Base-by-base conservation (phyloP, 768 basidiomycete species). In the Leucocoprinus sp. region DNA sequence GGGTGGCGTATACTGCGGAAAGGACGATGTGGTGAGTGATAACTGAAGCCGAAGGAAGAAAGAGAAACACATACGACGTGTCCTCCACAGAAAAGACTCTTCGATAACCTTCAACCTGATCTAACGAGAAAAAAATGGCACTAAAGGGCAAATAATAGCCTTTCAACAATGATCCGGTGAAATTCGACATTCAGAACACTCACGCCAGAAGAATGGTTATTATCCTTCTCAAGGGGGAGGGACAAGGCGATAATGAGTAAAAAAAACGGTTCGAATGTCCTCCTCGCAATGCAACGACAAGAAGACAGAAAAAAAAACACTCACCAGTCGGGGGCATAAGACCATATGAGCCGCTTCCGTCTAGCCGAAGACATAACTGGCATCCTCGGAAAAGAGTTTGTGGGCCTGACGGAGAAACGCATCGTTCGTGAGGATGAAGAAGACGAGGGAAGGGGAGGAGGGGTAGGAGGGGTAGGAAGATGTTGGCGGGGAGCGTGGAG, bases 271-370 rank as follows among this genome's bases (percentile, higher is more conserved):
- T n/a, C n/a, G n/a, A n/a, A n/a, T n/a, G n/a, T n/a, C n/a, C n/a
- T n/a, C 31, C n/a, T 21, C 22, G 19, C 29, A 27, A 50, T n/a
- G n/a, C n/a, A n/a, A n/a, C n/a, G n/a, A n/a, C n/a, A n/a, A n/a
- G n/a, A n/a, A n/a, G n/a, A n/a, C n/a, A n/a, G n/a, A n/a, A n/a
- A n/a, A n/a, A n/a, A n/a, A n/a, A n/a, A n/a, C n/a, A n/a, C 76
- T 44, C 50, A 87, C 86, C 87, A 90, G 55, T 90, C 87, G 0
- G 84, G 82, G 18, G 75, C 72, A 63, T 90, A 89, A 2, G 82
- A 82, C 31, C 67, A 55, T 17, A 85, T 49, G 8, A 86, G 60
- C 48, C 68, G 64, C 48, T 66, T 60, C 26, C 66, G 63, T 39
- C 68, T 55, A 18, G 54, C 41, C 19, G 65, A 28, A 23, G 65